Percentiles rank a stretch among this genome's conserved stretches.
Conservation (phyloP, 1,284 basidiomycete species). For the Cystobasidium sp. region DNA sequence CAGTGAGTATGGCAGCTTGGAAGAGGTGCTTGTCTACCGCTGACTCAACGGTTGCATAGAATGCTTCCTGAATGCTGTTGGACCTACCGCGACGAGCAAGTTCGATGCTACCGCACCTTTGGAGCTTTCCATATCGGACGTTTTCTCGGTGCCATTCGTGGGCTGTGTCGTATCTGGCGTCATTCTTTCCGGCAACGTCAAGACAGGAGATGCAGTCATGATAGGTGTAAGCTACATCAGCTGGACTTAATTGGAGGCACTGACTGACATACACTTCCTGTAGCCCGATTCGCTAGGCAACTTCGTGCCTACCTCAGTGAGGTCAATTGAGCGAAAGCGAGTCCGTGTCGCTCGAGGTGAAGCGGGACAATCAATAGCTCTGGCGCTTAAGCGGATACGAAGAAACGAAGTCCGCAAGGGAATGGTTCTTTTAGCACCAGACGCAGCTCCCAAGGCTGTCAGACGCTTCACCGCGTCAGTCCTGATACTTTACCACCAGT, state of each 20-base stretch:
- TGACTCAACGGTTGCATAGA: constrained; percentile 26
- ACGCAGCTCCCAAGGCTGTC: constrained; percentile 75
- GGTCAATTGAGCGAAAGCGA: constrained; percentile 92
- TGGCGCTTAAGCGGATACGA: constrained; percentile 88
- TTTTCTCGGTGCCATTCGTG: constrained; percentile 75
- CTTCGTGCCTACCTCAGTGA: constrained; percentile 78
- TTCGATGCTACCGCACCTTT: constrained; percentile 66
- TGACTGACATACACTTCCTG: constrained; percentile 60
- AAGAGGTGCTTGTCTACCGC: background rate
- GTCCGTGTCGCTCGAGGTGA: constrained; percentile 82
- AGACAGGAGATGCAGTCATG: constrained; percentile 39
- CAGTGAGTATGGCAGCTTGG: constrained; percentile 26
- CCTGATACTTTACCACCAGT: constrained; percentile 82
- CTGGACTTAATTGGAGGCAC: too few species aligned
- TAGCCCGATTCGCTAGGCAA: constrained; percentile 94
- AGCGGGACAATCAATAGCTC: constrained; percentile 91
- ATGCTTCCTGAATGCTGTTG: constrained; percentile 57
- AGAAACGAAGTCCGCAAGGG: constrained; percentile 83
- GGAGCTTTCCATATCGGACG: constrained; percentile 71
- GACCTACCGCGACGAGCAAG: constrained; percentile 36
- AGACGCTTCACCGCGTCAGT: constrained; percentile 82
- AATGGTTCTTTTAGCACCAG: constrained; percentile 86
- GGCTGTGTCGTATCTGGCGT: constrained; percentile 78
- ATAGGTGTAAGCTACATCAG: constrained; percentile 19
- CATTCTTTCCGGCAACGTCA: constrained; percentile 42